phyloP scores from a whole-genome alignment of 768 basidiomycete genomes.

The Exsudoporus frostii region DNA sequence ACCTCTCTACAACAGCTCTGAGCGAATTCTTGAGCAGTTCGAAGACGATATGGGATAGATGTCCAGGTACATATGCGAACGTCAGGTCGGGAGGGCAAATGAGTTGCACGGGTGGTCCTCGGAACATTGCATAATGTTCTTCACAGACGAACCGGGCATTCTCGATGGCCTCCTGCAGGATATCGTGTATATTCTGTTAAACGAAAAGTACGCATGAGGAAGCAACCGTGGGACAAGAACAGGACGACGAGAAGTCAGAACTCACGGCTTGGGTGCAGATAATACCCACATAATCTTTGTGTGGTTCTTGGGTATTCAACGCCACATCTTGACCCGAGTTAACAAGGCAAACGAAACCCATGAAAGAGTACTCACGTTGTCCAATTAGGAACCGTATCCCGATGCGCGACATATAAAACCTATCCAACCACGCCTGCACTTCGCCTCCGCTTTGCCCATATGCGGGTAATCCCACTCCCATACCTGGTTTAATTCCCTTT shows the following conservation, averaged over 20 bases:
- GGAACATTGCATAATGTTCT: constrained; percentile 95
- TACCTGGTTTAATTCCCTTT: constrained; percentile 26
- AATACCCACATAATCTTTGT: constrained; percentile 91
- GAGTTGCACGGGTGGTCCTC: constrained; percentile 92
- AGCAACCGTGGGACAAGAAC: neutral
- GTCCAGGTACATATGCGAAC: constrained; percentile 95
- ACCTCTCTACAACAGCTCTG: constrained; percentile 91
- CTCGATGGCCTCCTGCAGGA: constrained; percentile 95
- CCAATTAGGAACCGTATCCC: constrained; percentile 96
- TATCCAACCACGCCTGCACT: constrained; percentile 94
- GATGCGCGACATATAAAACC: constrained; percentile 95
- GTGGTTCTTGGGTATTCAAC: constrained; percentile 85
- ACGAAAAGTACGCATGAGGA: neutral
- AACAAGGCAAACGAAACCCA: neutral
- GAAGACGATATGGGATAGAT: constrained; percentile 94
- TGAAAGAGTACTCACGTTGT: constrained; percentile 60
- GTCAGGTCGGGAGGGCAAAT: constrained; percentile 84
- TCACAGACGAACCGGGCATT: constrained; percentile 94
- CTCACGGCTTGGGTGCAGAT: constrained; percentile 88
- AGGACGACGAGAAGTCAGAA: constrained; percentile 7
- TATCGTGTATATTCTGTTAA: constrained; percentile 84
- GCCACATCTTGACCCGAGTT: constrained; percentile 68
- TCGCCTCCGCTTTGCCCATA: constrained; percentile 74
- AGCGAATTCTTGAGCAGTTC: constrained; percentile 97
- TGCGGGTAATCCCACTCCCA: constrained; percentile 20